Evolutionary conservation across 2,329 filamentous ascomycete species (phyloP).

Genomic region (Pochonia chlamydosporia): DNA sequence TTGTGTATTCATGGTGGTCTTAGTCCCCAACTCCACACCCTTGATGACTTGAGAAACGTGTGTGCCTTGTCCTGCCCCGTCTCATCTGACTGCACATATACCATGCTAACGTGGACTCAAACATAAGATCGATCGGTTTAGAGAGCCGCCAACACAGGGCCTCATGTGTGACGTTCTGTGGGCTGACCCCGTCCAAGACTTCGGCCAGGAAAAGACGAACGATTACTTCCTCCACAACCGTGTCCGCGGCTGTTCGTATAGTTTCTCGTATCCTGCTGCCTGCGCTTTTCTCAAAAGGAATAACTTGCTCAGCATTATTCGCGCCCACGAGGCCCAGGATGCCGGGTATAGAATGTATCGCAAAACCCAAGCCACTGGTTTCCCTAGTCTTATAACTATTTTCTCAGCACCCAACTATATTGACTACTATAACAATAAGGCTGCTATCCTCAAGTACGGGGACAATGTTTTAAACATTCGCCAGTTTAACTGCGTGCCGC

Average conservation of each 20-base stretch:
- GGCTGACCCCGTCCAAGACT: conserved; percentile 97
- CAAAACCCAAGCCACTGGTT: conserved; percentile 95
- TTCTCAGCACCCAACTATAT: conserved; percentile 99
- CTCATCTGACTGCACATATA: no score
- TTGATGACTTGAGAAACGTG: conserved; percentile 89
- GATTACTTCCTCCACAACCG: conserved; percentile 99
- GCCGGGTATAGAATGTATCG: conserved; percentile 98
- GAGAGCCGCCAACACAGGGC: conserved; percentile 93
- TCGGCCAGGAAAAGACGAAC: conserved; percentile 96
- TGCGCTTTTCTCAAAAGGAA: conserved; percentile 99
- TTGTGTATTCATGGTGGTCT: conserved; percentile 95
- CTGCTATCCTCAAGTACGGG: conserved; percentile 96
- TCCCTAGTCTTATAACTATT: conserved; percentile 99
- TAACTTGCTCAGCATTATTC: conserved; percentile 92
- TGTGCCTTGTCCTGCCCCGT: no score
- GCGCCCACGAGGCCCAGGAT: conserved; percentile 97
- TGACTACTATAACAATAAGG: conserved; percentile 99
- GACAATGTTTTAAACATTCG: conserved; percentile 99
- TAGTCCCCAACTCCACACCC: conserved; percentile 90
- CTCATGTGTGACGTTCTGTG: conserved; percentile 99
- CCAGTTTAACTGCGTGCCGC: conserved; percentile 98
- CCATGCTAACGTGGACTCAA: no score
- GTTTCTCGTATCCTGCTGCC: conserved; percentile 96
- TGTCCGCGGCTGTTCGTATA: conserved; percentile 96
- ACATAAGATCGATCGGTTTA: conserved; percentile 85